Base-by-base conservation (phyloP, 768 basidiomycete genomes). In the Auriscalpium vulgare region DNA sequence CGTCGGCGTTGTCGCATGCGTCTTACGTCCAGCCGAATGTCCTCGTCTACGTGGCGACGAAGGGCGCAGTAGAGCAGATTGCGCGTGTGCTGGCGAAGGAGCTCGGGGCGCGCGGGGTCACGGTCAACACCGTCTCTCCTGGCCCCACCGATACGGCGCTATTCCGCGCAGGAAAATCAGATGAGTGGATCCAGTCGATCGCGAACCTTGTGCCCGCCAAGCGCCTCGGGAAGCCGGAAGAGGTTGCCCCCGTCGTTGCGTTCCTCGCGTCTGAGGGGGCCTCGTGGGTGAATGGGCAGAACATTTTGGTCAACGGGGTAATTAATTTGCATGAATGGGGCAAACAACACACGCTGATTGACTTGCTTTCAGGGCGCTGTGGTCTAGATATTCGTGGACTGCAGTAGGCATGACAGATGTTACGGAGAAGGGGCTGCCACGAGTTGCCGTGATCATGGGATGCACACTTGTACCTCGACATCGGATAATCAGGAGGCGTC, bases 41-140 rank as follows among this genome's bases (percentile, higher is more conserved):
- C 16, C 72, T 84, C 29, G 68, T 76, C 45, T 83, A 82, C 67
- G 72, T 75, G 55, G 76, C 78, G 29, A 75, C 81, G 0, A 82
- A 83, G 65, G 82, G 79, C 40, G 82, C 82, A 1, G 71, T 84
- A 52, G 82, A 84, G 63, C 82, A 84, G 59, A 70, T 82, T 46
- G 69, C 76, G 37, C 76, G 82, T 13, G 76, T 81, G 19, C 75
- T 84, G 13, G 76, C 82, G 6, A 82, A 83, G 57, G 81, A 83
- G 57, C 72, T 83, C n/a, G 81, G 79, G 3, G 59, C 67, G 10
- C 67, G 71, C 10, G 79, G 78, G 10, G 74, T 83, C 59, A 83
- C 79, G 0, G 81, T 82, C 44, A 83, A 84, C 68, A 76, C 75
- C 17, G 66, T 84, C 55, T 76, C 80, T 1, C 79, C 80, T 8